Conservation (phyloP, 306 rosid genomes). For the Cicer arietinum region DNA sequence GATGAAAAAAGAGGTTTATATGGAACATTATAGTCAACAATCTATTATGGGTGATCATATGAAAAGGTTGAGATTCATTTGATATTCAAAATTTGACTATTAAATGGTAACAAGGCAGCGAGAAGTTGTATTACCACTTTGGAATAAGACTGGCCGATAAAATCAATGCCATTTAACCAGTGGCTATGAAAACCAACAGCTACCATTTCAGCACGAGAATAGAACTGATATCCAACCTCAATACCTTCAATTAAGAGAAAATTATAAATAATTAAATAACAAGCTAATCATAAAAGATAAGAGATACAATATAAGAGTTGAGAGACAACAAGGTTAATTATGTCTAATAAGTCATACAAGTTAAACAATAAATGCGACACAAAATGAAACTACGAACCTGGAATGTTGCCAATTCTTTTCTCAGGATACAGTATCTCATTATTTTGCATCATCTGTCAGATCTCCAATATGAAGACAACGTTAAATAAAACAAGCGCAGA, state of each 20-base stretch:
- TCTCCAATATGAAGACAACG: slow-evolving; percentile 28
- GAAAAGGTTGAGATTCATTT: neutral
- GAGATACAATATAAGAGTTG: neutral
- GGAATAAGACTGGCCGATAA: slow-evolving; percentile 65
- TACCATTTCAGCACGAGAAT: slow-evolving; percentile 98
- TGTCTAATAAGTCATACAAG: neutral
- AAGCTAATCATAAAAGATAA: slow-evolving; percentile 13
- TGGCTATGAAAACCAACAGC: slow-evolving; percentile 93
- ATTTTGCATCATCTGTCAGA: slow-evolving; percentile 69
- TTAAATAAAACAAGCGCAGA: slow-evolving; percentile 20
- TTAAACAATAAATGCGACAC: slow-evolving; percentile 8
- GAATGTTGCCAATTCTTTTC: slow-evolving; percentile 78
- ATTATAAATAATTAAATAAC: slow-evolving; percentile 22
- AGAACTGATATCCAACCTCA: slow-evolving; percentile 89
- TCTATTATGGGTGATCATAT: neutral
- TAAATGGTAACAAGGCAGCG: slow-evolving; percentile 1
- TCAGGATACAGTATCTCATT: slow-evolving; percentile 57
- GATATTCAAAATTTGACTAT: neutral
- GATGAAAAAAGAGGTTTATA: slow-evolving; percentile 11
- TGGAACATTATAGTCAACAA: slow-evolving; percentile 17
- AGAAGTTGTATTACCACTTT: slow-evolving; percentile 65
- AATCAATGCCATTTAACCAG: slow-evolving; percentile 96
- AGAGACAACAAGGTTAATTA: neutral
- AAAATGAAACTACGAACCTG: slow-evolving; percentile 67
- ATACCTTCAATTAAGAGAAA: slow-evolving; percentile 64